Evolutionary conservation across 305 asterid species (phyloP).

Genomic region (Rubia tinctorum): DNA sequence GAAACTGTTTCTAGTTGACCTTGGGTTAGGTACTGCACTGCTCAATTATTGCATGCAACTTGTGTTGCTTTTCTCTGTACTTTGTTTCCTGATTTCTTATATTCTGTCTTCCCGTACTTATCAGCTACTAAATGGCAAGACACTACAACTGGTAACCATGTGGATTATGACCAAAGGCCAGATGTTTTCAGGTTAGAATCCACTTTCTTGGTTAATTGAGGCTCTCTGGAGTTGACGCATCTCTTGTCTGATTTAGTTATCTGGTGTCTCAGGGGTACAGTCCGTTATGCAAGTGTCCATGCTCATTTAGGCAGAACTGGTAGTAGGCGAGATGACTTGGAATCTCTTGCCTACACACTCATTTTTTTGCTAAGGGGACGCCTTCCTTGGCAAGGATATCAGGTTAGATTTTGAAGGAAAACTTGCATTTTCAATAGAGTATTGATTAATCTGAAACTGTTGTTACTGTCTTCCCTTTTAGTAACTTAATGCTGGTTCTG

Average conservation of each 20-base stretch:
- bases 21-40: conserved; percentile 70
- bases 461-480: conserved; percentile 1
- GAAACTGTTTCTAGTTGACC: conserved; percentile 80
- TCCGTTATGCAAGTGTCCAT: conserved; percentile 91
- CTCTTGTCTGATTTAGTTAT: conserved; percentile 8
- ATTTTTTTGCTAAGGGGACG: conserved; percentile 83
- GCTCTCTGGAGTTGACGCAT: background rate
- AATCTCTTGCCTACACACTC: conserved; percentile 92
- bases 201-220: background rate
- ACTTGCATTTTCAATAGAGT: background rate
- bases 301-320: conserved; percentile 88
- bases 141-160: conserved; percentile 49
- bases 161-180: conserved; percentile 87
- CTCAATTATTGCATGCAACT: conserved; percentile 18
- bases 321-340: conserved; percentile 90
- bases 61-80: conserved; percentile 15
- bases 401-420: conserved; percentile 38
- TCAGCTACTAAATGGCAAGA: conserved; percentile 85
- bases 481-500: conserved; percentile 14
- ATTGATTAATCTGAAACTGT: background rate
- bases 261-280: conserved; percentile 75
- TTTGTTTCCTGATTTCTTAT: conserved; percentile 10
- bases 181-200: conserved; percentile 67
- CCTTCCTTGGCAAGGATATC: conserved; percentile 95
- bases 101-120: conserved; percentile 12